phyloP scores from a whole-genome alignment of 179 eudicot species.

The Camellia oleifera region DNA sequence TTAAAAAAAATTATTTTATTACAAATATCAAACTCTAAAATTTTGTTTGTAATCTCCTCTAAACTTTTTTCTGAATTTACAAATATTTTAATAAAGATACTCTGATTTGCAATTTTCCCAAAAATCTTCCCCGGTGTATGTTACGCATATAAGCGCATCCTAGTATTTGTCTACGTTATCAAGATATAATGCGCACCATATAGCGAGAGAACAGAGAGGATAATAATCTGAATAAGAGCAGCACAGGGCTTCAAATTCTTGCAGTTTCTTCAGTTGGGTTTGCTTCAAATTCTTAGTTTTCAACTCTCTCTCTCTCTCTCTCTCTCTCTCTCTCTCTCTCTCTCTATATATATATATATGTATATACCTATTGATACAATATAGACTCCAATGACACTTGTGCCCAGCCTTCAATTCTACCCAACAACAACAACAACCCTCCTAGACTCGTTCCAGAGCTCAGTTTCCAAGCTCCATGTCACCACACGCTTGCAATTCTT shows the following conservation, averaged over 20 bases:
- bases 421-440: conserved; percentile 44
- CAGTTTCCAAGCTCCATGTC: conserved; percentile 49
- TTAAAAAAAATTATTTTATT: no score
- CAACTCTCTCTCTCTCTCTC: not conserved
- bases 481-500: conserved; percentile 38
- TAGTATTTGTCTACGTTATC: not conserved
- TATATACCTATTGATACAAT: not conserved
- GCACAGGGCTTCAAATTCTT: not conserved
- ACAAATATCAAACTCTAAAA: no score
- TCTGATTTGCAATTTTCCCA: no score
- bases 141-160: not conserved
- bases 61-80: no score
- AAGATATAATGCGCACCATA: not conserved
- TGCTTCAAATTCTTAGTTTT: no score
- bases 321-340: not conserved
- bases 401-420: conserved; percentile 49
- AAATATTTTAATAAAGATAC: no score
- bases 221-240: conserved; percentile 5
- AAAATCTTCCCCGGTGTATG: not conserved
- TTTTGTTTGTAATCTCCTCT: no score
- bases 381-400: conserved; percentile 37
- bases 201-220: not conserved
- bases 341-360: not conserved
- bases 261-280: not conserved
- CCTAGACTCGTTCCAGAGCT: conserved; percentile 51